Conservation (phyloP, 352 stramenopile species). For the Pythium aristosporum region DNA sequence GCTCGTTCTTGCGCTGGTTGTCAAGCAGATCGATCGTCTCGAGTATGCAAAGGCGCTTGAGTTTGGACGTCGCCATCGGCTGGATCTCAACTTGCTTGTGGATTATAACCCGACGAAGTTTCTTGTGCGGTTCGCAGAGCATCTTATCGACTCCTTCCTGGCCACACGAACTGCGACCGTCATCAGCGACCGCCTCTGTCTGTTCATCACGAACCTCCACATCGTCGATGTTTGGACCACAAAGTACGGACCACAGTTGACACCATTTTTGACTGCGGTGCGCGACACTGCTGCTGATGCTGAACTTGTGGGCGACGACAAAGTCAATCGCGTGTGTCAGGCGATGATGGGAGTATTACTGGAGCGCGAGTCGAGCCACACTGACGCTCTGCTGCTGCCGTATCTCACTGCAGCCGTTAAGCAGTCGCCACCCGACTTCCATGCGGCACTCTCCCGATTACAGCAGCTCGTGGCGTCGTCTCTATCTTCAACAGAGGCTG, state of each 20-base stretch:
- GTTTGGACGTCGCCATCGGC: slow-evolving; percentile 67
- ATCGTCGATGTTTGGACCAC: slow-evolving; percentile 63
- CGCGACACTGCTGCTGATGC: background rate
- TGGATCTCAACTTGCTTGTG: slow-evolving; percentile 79
- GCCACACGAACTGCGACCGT: slow-evolving; percentile 30
- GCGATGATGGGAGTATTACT: slow-evolving; percentile 34
- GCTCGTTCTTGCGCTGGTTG: slow-evolving; percentile 50
- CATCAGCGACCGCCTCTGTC: slow-evolving; percentile 61
- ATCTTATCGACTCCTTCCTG: slow-evolving; percentile 39
- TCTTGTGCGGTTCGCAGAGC: slow-evolving; percentile 28
- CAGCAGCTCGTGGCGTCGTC: slow-evolving; percentile 31
- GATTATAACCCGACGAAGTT: slow-evolving; percentile 57
- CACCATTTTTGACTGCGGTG: slow-evolving; percentile 27
- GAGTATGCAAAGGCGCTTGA: slow-evolving; percentile 59
- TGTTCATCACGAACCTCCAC: slow-evolving; percentile 79
- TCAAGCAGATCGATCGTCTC: slow-evolving; percentile 39
- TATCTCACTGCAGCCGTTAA: slow-evolving; percentile 69
- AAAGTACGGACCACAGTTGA: slow-evolving; percentile 53
- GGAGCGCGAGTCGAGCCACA: slow-evolving; percentile 16
- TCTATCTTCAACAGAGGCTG: background rate
- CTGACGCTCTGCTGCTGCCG: slow-evolving; percentile 53
- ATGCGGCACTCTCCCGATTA: slow-evolving; percentile 39
- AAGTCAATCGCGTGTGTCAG: slow-evolving; percentile 61
- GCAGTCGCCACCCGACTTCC: slow-evolving; percentile 54
- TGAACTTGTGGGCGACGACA: slow-evolving; percentile 21